Percentiles rank a stretch among this genome's conserved stretches.
Conservation (phyloP, 345 rosid species). For the Eucalyptus regnans region DNA sequence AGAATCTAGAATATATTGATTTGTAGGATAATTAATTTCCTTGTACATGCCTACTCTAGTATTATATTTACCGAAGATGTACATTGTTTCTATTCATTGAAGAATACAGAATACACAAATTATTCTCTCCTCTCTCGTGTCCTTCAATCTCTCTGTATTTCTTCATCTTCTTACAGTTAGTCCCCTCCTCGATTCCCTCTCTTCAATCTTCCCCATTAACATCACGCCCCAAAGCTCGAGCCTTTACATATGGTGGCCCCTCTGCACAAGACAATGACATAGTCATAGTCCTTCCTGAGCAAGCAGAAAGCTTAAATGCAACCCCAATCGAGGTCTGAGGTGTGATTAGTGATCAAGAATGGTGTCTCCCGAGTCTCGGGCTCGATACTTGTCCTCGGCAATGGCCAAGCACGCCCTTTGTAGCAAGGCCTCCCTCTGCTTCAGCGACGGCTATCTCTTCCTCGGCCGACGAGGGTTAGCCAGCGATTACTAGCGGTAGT, state of each 20-base stretch:
- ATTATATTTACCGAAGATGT: no score
- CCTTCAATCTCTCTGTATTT: no score
- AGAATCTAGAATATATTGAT: no score
- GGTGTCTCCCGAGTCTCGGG: constrained; percentile 11
- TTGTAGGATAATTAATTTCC: no score
- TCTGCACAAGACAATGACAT: neutral
- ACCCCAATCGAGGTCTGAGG: neutral
- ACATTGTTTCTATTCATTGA: no score
- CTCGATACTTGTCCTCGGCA: no score
- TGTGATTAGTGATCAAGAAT: neutral
- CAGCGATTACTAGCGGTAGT: no score
- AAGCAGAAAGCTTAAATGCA: neutral
- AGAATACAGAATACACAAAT: no score
- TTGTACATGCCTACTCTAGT: no score
- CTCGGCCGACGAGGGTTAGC: neutral
- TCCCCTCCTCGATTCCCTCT: neutral
- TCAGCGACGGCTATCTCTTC: constrained; percentile 36
- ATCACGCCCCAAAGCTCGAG: neutral
- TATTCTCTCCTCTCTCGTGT: no score
- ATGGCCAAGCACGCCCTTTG: constrained; percentile 27
- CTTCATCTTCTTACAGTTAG: neutral
- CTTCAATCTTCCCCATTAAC: neutral
- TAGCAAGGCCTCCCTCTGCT: constrained; percentile 8
- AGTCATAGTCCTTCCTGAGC: neutral
- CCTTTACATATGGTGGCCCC: neutral